A percentile compares a stretch with the other conserved stretches of the same genome.
Conservation (phyloP, 495 filamentous ascomycete genomes). For the Aspergillus sparsus region DNA sequence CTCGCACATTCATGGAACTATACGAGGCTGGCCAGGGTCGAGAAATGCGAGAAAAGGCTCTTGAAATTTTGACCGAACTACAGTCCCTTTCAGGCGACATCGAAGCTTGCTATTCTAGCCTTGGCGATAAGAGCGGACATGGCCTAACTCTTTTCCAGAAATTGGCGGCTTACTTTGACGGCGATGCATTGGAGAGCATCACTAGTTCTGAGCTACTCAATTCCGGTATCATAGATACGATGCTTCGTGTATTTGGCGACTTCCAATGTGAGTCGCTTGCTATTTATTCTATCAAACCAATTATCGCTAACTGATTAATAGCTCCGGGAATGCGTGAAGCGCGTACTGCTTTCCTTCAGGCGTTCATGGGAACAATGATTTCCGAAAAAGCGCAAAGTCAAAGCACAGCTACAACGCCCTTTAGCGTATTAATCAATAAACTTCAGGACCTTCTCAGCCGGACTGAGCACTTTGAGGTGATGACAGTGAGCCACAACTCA, state of each 20-base stretch:
- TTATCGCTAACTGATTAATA: conserved; percentile 3
- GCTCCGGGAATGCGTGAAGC: conserved; percentile 52
- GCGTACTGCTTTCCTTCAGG: conserved; percentile 81
- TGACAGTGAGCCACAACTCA: conserved; percentile 91
- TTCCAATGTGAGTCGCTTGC: conserved; percentile 38
- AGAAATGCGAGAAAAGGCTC: conserved; percentile 73
- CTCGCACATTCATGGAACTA: conserved; percentile 76
- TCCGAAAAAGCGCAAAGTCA: conserved; percentile 62
- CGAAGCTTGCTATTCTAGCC: conserved; percentile 58
- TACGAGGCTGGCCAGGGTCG: conserved; percentile 77
- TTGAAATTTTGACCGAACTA: conserved; percentile 70
- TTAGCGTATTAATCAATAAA: conserved; percentile 90
- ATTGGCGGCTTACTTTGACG: conserved; percentile 85
- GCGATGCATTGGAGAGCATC: conserved; percentile 84
- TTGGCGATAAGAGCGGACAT: conserved; percentile 49
- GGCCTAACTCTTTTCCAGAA: conserved; percentile 67
- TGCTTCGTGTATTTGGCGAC: conserved; percentile 80
- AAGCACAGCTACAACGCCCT: conserved; percentile 72
- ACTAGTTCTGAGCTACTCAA: conserved; percentile 95
- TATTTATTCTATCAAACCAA: conserved; percentile 8
- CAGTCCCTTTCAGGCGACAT: conserved; percentile 70
- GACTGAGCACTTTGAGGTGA: conserved; percentile 96
- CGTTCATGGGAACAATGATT: conserved; percentile 83
- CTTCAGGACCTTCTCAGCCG: conserved; percentile 93
- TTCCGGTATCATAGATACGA: conserved; percentile 80